phyloP scores from a whole-genome alignment of 257 asterid species.

The Rubia yunnanensis region DNA sequence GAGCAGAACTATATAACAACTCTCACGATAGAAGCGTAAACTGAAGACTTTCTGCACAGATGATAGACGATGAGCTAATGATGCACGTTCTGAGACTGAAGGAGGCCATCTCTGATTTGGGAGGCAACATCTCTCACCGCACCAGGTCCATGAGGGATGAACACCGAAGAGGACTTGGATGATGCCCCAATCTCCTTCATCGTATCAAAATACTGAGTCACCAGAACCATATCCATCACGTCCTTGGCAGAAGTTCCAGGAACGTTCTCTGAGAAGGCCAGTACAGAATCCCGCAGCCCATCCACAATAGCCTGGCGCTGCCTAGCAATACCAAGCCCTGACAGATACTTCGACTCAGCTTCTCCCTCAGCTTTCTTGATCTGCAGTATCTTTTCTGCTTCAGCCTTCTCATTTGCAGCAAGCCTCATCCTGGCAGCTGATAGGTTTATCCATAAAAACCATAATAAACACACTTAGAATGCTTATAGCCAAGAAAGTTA shows the following conservation, averaged over 20 bases:
- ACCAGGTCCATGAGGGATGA: constrained; percentile 38
- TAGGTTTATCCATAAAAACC: constrained; percentile 6
- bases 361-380: constrained; percentile 41
- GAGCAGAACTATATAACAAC: too few relatives aligned
- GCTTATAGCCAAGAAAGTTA: not conserved
- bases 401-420: constrained; percentile 42
- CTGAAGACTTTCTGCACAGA: not conserved
- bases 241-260: constrained; percentile 36
- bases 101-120: constrained; percentile 34
- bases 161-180: constrained; percentile 30
- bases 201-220: constrained; percentile 35
- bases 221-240: constrained; percentile 39
- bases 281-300: constrained; percentile 32
- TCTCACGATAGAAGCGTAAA: too few relatives aligned
- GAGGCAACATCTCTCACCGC: constrained; percentile 33
- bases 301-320: constrained; percentile 42
- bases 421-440: constrained; percentile 38
- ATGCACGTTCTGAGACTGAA: constrained; percentile 19
- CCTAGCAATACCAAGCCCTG: constrained; percentile 36
- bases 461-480: not conserved
- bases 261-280: constrained; percentile 32
- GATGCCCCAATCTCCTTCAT: constrained; percentile 36
- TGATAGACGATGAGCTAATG: not conserved
- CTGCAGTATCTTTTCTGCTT: constrained; percentile 37
- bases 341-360: constrained; percentile 33